Evolutionary conservation across 2,329 filamentous ascomycete species (phyloP).

Genomic region (Aspergillus brunneoviolaceus): DNA sequence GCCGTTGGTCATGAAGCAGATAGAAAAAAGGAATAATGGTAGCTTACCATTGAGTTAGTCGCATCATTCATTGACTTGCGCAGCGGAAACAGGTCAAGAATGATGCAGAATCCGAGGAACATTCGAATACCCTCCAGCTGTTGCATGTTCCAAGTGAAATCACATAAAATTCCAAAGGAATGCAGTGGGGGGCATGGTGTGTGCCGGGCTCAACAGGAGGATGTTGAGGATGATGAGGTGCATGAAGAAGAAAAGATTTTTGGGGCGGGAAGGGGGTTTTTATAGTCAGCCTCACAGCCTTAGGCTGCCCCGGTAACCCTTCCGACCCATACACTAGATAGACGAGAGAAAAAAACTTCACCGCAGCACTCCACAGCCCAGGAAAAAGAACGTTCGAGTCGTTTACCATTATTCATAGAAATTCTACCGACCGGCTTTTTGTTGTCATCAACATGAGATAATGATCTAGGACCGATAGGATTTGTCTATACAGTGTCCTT

Average conservation of each 20-base stretch:
- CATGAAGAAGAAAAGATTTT: conserved; percentile 27
- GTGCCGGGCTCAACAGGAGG: neutral
- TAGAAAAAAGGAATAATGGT: neutral
- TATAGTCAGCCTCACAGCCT: conserved; percentile 32
- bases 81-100: neutral
- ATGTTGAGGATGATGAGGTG: conserved; percentile 5
- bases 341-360: conserved; percentile 13
- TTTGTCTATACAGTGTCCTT: neutral
- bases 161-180: neutral
- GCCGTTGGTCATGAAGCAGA: conserved; percentile 20
- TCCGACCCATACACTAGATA: conserved; percentile 28
- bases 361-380: conserved; percentile 9
- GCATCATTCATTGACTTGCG: neutral
- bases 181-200: neutral
- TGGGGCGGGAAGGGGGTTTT: conserved; percentile 23
- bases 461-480: neutral
- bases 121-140: too few species aligned
- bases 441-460: neutral
- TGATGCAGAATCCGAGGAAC: neutral
- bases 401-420: conserved; percentile 8
- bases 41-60: conserved; percentile 1
- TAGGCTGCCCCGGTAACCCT: conserved; percentile 35
- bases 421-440: neutral
- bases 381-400: neutral
- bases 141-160: neutral